These are phyloP conservation scores for Syzygium malaccense DNA, from an alignment of 441 rosid genomes.

Conservation along the genomic window DNA sequence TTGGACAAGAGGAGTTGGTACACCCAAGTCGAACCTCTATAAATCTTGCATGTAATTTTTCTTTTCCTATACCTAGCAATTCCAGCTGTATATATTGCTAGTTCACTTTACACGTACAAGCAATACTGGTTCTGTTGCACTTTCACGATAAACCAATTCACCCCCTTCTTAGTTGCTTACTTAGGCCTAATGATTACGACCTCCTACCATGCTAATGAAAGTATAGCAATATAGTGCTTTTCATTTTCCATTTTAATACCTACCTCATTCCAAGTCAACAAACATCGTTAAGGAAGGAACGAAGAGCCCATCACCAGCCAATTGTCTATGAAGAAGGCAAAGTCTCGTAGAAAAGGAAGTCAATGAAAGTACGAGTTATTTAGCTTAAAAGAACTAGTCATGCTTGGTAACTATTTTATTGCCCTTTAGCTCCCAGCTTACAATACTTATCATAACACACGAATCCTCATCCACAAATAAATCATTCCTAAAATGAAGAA, in stretches of 20 bases:
- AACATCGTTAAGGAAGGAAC: not conserved
- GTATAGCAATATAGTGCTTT: not conserved
- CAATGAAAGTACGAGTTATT: not conserved
- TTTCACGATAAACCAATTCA: not conserved
- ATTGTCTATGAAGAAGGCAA: not conserved
- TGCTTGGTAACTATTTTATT: not conserved
- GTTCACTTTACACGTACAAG: not conserved
- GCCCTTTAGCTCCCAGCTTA: no score
- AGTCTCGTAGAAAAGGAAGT: not conserved
- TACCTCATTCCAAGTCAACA: no score
- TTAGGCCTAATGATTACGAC: not conserved
- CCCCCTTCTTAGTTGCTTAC: not conserved
- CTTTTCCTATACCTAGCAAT: not conserved
- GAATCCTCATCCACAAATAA: no score
- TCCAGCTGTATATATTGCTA: not conserved
- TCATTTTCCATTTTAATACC: not conserved
- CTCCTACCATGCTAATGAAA: not conserved
- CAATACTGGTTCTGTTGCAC: not conserved
- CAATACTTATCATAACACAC: no score
- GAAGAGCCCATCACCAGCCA: not conserved
- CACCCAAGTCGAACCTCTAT: accelerated
- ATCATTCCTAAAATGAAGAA: no score
- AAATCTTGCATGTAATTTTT: accelerated
- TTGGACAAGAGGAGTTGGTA: not conserved
- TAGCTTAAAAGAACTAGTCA: not conserved